Evolutionary conservation across 1,284 basidiomycete species (phyloP), one percentile per base, ranked within the genome.

Genomic region (Amanita bisporigera): DNA sequence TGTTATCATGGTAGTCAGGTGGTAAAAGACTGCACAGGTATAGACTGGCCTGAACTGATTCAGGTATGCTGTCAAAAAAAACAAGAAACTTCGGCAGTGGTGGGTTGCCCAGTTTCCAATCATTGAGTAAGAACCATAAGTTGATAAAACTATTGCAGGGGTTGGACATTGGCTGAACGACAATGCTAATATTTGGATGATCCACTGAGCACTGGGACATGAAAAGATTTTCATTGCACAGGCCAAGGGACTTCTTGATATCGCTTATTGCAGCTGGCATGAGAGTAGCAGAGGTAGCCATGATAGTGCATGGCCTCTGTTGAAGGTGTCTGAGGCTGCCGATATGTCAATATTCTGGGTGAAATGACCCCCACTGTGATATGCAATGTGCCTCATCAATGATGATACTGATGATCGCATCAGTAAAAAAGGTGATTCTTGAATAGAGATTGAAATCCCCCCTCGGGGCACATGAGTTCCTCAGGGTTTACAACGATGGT

Each of bases 321-420:
- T 76, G 72, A 29, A 78, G 60, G 2, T 74, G 54, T 31, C 74
- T 71, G 0, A 82, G 71, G 0, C 66, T 63, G 2, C 74, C 70
- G n/a, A 77, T 63, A 24, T 78, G 52, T 7, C 66, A 68, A 69
- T 77, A 81, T 60, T 81, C 76, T 7, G 68, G 71, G 1, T 76
- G 70, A 67, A 83, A 82, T 0, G 47, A 57, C 0, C 78, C 77
- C 82, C 81, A 83, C 38, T 71, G 66, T 36, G 74, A 78, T 33
- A 82, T 73, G 60, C 78, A 80, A 60, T 82, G 81, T 0, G 69
- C 80, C 65, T 83, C 76, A 64, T 83, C 80, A 62, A 76, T 77
- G 2, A 75, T 66, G 12, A 82, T 59, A 29, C 69, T 73, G 43
- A 80, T 70, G 0, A 82, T 33, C 0, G 64, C 33, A 3, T 71